Conservation (phyloP, 2,329 filamentous ascomycete species). For the Dactylellina sp. region DNA sequence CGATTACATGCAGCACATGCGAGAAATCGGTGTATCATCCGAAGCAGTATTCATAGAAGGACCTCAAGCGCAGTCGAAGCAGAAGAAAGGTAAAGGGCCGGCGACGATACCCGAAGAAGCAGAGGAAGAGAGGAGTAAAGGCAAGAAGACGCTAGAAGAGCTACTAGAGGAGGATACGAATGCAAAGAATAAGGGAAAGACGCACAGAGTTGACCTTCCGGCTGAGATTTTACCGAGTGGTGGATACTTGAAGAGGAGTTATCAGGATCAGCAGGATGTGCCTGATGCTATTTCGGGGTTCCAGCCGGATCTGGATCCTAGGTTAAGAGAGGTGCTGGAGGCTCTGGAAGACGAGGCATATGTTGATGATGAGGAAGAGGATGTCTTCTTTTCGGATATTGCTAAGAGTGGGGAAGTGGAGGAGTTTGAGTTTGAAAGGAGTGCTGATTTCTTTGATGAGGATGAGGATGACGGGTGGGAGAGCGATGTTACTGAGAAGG, state of each 20-base stretch:
- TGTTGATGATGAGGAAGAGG: conserved; percentile 63
- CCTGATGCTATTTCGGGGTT: conserved; percentile 93
- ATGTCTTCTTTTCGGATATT: conserved; percentile 81
- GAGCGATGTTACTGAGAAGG: conserved; percentile 89
- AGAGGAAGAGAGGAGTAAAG: conserved; percentile 69
- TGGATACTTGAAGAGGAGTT: conserved; percentile 79
- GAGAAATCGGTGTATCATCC: conserved; percentile 79
- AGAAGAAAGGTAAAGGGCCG: conserved; percentile 69
- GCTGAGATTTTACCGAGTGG: conserved; percentile 82
- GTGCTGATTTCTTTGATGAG: conserved; percentile 74
- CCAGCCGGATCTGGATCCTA: conserved; percentile 96
- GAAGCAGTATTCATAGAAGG: conserved; percentile 86
- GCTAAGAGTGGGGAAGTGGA: conserved; percentile 59
- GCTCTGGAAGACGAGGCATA: conserved; percentile 62
- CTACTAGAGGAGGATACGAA: conserved; percentile 74
- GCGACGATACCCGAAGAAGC: conserved; percentile 28
- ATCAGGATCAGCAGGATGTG: conserved; percentile 91
- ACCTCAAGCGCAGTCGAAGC: conserved; percentile 68
- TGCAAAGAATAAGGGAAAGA: conserved; percentile 62
- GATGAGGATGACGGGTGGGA: conserved; percentile 89
- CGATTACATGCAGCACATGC: conserved; percentile 99
- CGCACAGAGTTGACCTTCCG: conserved; percentile 66
- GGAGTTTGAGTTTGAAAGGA: conserved; percentile 76
- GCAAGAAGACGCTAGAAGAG: conserved; percentile 82
- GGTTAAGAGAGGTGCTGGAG: conserved; percentile 67